phyloP scores from a whole-genome alignment of 768 basidiomycete species.

The Russula earlei region DNA sequence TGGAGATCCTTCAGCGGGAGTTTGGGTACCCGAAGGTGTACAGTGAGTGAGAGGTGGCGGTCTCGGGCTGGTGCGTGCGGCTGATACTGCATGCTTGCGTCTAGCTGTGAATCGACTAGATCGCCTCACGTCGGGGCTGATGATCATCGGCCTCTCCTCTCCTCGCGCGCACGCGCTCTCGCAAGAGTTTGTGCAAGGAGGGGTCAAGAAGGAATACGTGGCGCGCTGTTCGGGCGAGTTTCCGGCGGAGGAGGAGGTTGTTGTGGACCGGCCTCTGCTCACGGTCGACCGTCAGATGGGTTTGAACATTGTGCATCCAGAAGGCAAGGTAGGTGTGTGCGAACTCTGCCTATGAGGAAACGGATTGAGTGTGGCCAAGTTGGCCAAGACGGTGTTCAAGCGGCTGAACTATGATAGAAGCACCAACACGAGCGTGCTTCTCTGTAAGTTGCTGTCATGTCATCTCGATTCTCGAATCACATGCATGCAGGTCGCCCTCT shows the following conservation, averaged over 20 bases:
- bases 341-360: background rate
- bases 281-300: constrained; percentile 97
- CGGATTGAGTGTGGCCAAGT: constrained; percentile 32
- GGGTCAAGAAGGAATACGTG: constrained; percentile 86
- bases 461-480: constrained; percentile 1
- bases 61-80: background rate
- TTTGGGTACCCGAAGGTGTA: constrained; percentile 75
- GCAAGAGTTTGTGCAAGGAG: constrained; percentile 71
- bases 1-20: constrained; percentile 78
- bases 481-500: constrained; percentile 66
- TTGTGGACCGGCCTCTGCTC: constrained; percentile 77
- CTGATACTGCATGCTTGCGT: background rate
- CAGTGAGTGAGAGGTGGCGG: constrained; percentile 40
- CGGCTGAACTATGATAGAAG: constrained; percentile 69
- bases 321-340: constrained; percentile 71
- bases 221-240: constrained; percentile 83
- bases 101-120: constrained; percentile 94
- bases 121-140: constrained; percentile 86
- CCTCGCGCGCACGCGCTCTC: constrained; percentile 62
- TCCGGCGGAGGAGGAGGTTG: constrained; percentile 73
- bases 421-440: constrained; percentile 79
- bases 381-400: constrained; percentile 83
- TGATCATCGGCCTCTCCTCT: constrained; percentile 80
- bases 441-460: constrained; percentile 49
- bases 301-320: constrained; percentile 88